A percentile compares a stretch with the other conserved stretches of the same genome.
Conservation (phyloP, 768 basidiomycete species). For the Rhizopogon sp. region DNA sequence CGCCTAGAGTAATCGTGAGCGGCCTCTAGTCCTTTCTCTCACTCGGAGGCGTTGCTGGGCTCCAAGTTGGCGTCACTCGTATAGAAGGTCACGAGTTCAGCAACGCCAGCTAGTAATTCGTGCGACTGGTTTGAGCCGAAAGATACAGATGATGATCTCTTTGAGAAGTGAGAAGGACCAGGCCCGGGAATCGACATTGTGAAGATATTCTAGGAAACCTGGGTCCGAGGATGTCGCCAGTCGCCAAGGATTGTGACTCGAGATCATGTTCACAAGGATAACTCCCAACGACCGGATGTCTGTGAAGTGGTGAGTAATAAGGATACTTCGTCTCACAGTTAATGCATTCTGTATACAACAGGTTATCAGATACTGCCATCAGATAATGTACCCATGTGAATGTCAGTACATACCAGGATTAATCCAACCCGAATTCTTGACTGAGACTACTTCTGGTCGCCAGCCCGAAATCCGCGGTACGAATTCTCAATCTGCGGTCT, state of each 20-base stretch:
- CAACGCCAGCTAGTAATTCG: constrained; percentile 50
- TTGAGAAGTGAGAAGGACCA: constrained; percentile 76
- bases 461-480: constrained; percentile 78
- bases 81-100: constrained; percentile 62
- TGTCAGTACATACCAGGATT: constrained; percentile 50
- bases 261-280: constrained; percentile 79
- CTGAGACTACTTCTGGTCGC: constrained; percentile 43
- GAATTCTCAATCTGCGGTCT: constrained; percentile 39
- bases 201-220: constrained; percentile 60
- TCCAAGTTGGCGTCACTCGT: constrained; percentile 40
- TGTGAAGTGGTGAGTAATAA: constrained; percentile 16
- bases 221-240: constrained; percentile 62
- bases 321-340: constrained; percentile 31
- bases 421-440: constrained; percentile 56
- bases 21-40: constrained; percentile 8
- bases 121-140: constrained; percentile 54
- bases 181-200: constrained; percentile 51
- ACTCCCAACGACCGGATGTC: constrained; percentile 77
- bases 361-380: constrained; percentile 1
- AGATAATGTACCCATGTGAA: not conserved
- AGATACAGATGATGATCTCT: constrained; percentile 64
- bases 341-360: constrained; percentile 44
- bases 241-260: constrained; percentile 69
- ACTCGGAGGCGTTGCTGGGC: constrained; percentile 22
- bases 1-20: not conserved